phyloP scores from a whole-genome alignment of 1,284 basidiomycete genomes.

The Apiotrichum montevideense region DNA sequence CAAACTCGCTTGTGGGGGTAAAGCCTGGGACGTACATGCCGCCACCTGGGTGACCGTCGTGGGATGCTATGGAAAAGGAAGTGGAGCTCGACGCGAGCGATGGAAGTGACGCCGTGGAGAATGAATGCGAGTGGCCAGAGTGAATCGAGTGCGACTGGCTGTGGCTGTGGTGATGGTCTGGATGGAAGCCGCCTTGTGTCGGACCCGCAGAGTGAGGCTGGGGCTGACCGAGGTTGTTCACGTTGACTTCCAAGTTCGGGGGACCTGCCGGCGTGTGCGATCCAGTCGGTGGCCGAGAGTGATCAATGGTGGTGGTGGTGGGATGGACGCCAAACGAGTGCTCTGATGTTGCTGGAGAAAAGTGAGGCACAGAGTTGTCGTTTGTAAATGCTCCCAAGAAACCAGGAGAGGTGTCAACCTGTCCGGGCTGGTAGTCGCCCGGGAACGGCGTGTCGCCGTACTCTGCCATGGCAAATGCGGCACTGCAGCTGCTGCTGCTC shows the following conservation, averaged over 20 bases:
- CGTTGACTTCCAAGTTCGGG: not conserved
- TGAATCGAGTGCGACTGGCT: slow-evolving; percentile 1
- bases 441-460: slow-evolving; percentile 16
- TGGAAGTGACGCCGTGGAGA: slow-evolving; percentile 16
- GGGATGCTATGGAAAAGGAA: slow-evolving; percentile 14
- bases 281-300: slow-evolving; percentile 5
- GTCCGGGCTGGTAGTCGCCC: slow-evolving; percentile 17
- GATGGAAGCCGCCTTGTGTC: slow-evolving; percentile 1
- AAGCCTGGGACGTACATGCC: slow-evolving; percentile 8
- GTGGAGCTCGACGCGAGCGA: slow-evolving; percentile 18
- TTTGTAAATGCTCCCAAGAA: slow-evolving; percentile 11
- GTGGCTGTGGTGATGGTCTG: slow-evolving; percentile 9
- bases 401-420: slow-evolving; percentile 13
- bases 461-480: slow-evolving; percentile 7
- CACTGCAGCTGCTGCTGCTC: not conserved
- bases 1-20: slow-evolving; percentile 3
- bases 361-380: slow-evolving; percentile 10
- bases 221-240: not conserved
- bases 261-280: not conserved
- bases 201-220: not conserved
- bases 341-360: slow-evolving; percentile 16
- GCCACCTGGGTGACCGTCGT: not conserved
- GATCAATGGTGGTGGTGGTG: not conserved
- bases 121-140: slow-evolving; percentile 15
- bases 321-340: slow-evolving; percentile 11